Base-by-base conservation (phyloP, 306 rosid species). In the Prosopis cineraria region DNA sequence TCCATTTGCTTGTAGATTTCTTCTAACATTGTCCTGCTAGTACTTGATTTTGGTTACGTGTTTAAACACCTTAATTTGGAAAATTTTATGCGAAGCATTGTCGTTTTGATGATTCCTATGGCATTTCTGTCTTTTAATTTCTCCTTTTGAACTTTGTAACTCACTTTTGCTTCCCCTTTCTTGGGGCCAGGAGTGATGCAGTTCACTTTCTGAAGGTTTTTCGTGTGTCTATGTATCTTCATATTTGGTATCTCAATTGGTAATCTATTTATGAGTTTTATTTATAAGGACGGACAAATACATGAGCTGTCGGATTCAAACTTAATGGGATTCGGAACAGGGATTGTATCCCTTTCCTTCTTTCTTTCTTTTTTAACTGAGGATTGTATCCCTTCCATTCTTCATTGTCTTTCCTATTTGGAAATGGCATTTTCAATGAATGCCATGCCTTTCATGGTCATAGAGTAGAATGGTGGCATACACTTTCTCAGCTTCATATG, bases 61-160 rank as follows among this genome's bases (percentile, higher is more conserved):
- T n/a, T 3, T 11, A 53, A 29, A 74, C 59, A 75, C 71, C 71
- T 70, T 78, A 19, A 10, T 24, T 70, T 75, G 60, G 52, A 45
- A 40, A 33, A 22, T 20, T 70, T 74, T 79, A 10, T 81, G 53
- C 37, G 39, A 82, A 63, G 59, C 88, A 56, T 74, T 78, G 69
- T 41, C 64, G 0, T 65, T 63, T 70, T 81, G 53, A 43, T 43
- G 63, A 77, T 80, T 37, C 80, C 52, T 62, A 70, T 78, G 6
- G 30, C 79, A 22, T 66, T 7, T 64, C 60, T 22, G 36, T 74
- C 25, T 75, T 7, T 60, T 53, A 20, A 3, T 76, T 76, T 77
- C 60, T 60, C 37, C 10, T 52, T 68, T 56, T 8, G 37, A 74
- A 63, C 78, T 52, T 82, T 72, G 27, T 3, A 41, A 52, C 52